These are phyloP conservation scores for Aspergillus jensenii DNA, from an alignment of 2,329 filamentous ascomycete species.

Conservation along the genomic window DNA sequence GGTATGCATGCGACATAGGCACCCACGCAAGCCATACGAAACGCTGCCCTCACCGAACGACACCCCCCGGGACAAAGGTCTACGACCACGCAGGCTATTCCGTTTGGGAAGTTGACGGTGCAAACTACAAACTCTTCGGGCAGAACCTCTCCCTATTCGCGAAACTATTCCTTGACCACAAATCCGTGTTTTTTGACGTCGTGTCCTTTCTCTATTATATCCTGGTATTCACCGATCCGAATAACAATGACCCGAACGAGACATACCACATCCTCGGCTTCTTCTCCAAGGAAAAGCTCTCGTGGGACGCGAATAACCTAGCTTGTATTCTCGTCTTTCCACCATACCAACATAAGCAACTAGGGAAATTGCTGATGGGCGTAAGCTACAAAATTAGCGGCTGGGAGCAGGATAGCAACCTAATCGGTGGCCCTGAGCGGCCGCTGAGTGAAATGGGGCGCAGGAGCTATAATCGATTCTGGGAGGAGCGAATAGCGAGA, in stretches of 20 bases:
- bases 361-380: constrained; percentile 87
- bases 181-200: constrained; percentile 97
- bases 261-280: constrained; percentile 76
- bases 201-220: constrained; percentile 93
- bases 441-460: constrained; percentile 83
- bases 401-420: constrained; percentile 62
- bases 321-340: constrained; percentile 96
- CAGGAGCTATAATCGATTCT: constrained; percentile 80
- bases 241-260: constrained; percentile 28
- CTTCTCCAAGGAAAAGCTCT: constrained; percentile 98
- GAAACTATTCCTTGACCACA: constrained; percentile 96
- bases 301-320: constrained; percentile 97
- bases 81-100: constrained; percentile 80
- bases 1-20: constrained; percentile 63
- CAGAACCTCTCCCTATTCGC: constrained; percentile 95
- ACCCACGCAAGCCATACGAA: constrained; percentile 40
- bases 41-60: constrained; percentile 55
- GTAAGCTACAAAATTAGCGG: constrained; percentile 89
- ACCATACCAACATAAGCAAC: constrained; percentile 87
- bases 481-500: constrained; percentile 80
- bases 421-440: constrained; percentile 90
- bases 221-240: constrained; percentile 69
- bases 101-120: constrained; percentile 91
- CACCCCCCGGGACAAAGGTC: constrained; percentile 68
- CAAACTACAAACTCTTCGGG: constrained; percentile 82